phyloP scores from a whole-genome alignment of 2,329 filamentous ascomycete species.

The Sporothrix brasiliensis region DNA sequence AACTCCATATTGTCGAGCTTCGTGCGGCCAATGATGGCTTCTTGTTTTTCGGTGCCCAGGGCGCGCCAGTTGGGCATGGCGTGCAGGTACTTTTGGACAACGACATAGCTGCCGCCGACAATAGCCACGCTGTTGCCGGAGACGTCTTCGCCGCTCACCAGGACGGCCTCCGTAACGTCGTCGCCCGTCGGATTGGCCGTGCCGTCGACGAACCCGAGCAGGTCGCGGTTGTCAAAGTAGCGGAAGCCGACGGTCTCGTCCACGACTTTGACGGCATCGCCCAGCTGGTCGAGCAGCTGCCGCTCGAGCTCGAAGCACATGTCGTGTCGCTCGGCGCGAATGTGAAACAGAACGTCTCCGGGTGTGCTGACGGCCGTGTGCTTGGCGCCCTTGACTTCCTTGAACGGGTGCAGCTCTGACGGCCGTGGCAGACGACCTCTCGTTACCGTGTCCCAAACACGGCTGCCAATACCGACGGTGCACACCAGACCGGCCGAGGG shows the following conservation, averaged over 20 bases:
- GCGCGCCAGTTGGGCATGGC: constrained; percentile 52
- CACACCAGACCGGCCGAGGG: constrained; percentile 52
- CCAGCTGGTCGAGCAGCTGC: constrained; percentile 55
- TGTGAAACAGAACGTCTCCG: constrained; percentile 62
- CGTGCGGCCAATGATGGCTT: constrained; percentile 59
- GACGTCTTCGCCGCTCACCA: constrained; percentile 48
- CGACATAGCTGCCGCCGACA: constrained; percentile 58
- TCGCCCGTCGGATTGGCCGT: constrained; percentile 60
- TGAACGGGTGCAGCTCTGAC: constrained; percentile 56
- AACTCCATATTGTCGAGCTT: constrained; percentile 62
- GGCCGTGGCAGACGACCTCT: constrained; percentile 47
- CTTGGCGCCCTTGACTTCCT: constrained; percentile 49
- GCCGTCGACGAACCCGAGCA: constrained; percentile 63
- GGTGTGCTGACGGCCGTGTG: constrained; percentile 60
- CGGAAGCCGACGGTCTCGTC: constrained; percentile 61
- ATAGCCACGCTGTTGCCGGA: constrained; percentile 39
- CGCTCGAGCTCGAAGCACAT: constrained; percentile 62
- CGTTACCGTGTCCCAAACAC: constrained; percentile 54
- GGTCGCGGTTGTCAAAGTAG: constrained; percentile 62
- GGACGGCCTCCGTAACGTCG: constrained; percentile 47
- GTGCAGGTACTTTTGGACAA: constrained; percentile 63
- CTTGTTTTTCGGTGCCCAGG: constrained; percentile 55
- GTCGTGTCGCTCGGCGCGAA: constrained; percentile 59
- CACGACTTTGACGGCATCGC: constrained; percentile 51
- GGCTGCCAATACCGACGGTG: constrained; percentile 58